Evolutionary conservation across 495 filamentous ascomycete genomes (phyloP).

Genomic region (Bryoglossum gracile): DNA sequence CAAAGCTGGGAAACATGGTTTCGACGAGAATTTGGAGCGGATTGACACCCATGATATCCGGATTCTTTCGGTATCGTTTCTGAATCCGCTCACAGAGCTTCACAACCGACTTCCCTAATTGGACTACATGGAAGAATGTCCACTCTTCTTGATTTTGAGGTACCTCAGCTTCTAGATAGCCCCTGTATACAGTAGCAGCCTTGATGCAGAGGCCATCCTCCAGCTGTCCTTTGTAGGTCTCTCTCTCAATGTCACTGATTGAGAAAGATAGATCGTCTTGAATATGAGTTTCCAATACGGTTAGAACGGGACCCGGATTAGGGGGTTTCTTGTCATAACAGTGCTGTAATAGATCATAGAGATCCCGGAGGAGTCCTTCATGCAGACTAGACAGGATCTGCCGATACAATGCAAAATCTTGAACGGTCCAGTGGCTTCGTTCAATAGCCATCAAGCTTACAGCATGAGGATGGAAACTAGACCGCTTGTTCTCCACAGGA

Average conservation of each 20-base stretch:
- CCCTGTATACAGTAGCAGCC: slow-evolving; percentile 66
- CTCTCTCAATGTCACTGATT: slow-evolving; percentile 56
- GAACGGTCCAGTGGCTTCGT: slow-evolving; percentile 63
- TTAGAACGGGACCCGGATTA: slow-evolving; percentile 68
- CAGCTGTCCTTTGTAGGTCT: slow-evolving; percentile 62
- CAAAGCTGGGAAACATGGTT: slow-evolving; percentile 81
- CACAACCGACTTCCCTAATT: slow-evolving; percentile 77
- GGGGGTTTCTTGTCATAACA: slow-evolving; percentile 86
- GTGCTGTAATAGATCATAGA: slow-evolving; percentile 78
- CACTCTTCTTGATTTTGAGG: slow-evolving; percentile 69
- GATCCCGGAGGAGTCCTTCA: slow-evolving; percentile 76
- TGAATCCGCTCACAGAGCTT: slow-evolving; percentile 77
- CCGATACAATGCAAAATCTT: slow-evolving; percentile 70
- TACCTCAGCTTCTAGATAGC: slow-evolving; percentile 62
- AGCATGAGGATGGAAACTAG: slow-evolving; percentile 43
- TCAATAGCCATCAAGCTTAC: slow-evolving; percentile 38
- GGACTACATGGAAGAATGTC: slow-evolving; percentile 79
- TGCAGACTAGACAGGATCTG: slow-evolving; percentile 67
- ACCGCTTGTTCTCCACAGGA: slow-evolving; percentile 48
- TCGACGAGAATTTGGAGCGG: slow-evolving; percentile 74
- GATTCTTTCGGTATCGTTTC: slow-evolving; percentile 84
- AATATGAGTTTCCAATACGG: slow-evolving; percentile 77
- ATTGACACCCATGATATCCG: slow-evolving; percentile 84
- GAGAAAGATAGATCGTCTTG: slow-evolving; percentile 70
- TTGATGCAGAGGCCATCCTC: slow-evolving; percentile 63